phyloP scores from a whole-genome alignment of 768 basidiomycete genomes.

The Boletus tomentosulus region DNA sequence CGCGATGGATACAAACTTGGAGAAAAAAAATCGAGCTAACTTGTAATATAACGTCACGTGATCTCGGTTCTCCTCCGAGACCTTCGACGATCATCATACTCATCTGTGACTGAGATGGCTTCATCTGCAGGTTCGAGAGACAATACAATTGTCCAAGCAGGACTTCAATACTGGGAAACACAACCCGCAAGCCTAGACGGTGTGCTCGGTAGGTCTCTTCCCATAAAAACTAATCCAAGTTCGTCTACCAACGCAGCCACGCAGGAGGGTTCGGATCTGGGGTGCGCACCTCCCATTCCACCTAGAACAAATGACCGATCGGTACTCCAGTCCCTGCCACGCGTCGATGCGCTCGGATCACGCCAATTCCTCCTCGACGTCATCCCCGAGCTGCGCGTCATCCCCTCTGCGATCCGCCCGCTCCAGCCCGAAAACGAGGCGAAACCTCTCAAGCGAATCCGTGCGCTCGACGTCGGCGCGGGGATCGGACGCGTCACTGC shows the following conservation, averaged over 20 bases:
- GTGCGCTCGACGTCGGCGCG: slow-evolving; percentile 90
- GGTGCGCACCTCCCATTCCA: slow-evolving; percentile 25
- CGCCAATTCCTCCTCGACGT: slow-evolving; percentile 82
- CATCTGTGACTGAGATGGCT: neutral
- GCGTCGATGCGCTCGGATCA: slow-evolving; percentile 86
- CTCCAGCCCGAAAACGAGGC: slow-evolving; percentile 26
- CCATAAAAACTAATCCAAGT: neutral
- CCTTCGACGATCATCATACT: neutral
- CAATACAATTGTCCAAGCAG: slow-evolving; percentile 61
- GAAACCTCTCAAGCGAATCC: slow-evolving; percentile 42
- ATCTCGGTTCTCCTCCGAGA: neutral
- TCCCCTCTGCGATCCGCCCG: slow-evolving; percentile 68
- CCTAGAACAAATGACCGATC: neutral
- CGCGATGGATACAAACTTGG: no score
- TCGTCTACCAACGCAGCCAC: slow-evolving; percentile 9
- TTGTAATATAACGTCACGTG: slow-evolving; percentile 5
- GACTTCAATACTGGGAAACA: slow-evolving; percentile 82
- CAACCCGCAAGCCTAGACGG: slow-evolving; percentile 83
- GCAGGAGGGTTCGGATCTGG: slow-evolving; percentile 55
- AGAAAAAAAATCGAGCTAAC: no score
- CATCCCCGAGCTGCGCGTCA: slow-evolving; percentile 71
- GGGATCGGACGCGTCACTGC: slow-evolving; percentile 92
- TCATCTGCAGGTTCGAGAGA: slow-evolving; percentile 21
- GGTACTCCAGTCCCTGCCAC: slow-evolving; percentile 66
- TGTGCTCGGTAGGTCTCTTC: slow-evolving; percentile 60